These are phyloP conservation scores for Aleurites moluccanus DNA, from an alignment of 441 rosid genomes.

Conservation along the genomic window DNA sequence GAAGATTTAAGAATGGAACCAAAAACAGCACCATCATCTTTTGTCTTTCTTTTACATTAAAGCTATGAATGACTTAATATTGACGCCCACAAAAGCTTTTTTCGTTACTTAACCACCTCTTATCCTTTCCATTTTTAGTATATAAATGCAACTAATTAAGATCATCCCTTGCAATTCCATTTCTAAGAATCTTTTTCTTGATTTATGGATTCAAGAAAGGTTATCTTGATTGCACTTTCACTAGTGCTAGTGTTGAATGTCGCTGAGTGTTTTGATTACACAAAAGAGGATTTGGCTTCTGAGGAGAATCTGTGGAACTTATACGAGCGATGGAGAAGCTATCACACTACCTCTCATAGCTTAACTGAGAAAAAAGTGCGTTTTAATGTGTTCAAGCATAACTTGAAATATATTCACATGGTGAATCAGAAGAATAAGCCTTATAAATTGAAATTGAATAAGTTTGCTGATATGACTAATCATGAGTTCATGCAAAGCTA, in stretches of 20 bases:
- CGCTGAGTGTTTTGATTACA: slow-evolving; percentile 53
- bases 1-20: neutral
- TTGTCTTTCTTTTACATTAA: neutral
- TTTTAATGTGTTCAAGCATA: slow-evolving; percentile 74
- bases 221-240: slow-evolving; percentile 31
- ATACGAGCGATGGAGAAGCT: slow-evolving; percentile 75
- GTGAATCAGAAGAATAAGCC: slow-evolving; percentile 61
- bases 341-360: slow-evolving; percentile 62
- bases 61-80: neutral
- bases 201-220: slow-evolving; percentile 29
- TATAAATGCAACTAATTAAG: neutral
- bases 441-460: slow-evolving; percentile 70
- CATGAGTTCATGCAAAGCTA: slow-evolving; percentile 55
- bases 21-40: slow-evolving; percentile 3
- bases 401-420: slow-evolving; percentile 60
- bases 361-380: slow-evolving; percentile 53
- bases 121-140: neutral
- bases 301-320: slow-evolving; percentile 60
- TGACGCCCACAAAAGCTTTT: too few species aligned
- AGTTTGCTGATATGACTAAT: slow-evolving; percentile 75
- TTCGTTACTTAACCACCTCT: neutral
- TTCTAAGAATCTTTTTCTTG: slow-evolving; percentile 4
- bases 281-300: slow-evolving; percentile 54
- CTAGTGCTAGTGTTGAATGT: slow-evolving; percentile 36
- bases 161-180: neutral